Base-by-base conservation (phyloP, 1,284 basidiomycete genomes). In the Sporisorium exsertum region DNA sequence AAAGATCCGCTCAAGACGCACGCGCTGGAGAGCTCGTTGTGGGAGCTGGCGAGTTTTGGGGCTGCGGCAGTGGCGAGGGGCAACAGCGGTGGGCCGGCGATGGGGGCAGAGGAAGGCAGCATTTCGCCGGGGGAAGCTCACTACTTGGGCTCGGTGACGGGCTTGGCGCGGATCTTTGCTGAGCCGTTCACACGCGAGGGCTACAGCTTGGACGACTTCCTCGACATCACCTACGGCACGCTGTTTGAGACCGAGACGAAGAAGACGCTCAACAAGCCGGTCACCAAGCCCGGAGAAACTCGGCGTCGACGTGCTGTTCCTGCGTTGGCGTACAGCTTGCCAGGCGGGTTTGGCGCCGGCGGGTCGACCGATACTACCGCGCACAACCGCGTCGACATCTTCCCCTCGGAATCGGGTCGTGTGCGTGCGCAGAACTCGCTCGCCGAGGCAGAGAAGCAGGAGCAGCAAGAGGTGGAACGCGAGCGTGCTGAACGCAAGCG, bases 221-320 rank as follows among this genome's bases (percentile, higher is more conserved):
- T 98, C 81, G 97, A 99, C 87, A 94, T 98, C 85, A 94, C 94
- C 0, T 99, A 97, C 83, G 89, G 88, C 16, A 97, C 94, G 93
- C 88, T 98, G 35, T 93, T 97, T 77, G 93, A 95, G 56, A 93
- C 92, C 1, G 96, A 98, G 83, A 88, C 89, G 22, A 91, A 90
- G 66, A 88, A 94, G 54, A 92, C 90, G 72, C 91, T 97, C 24
- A 56, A 46, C 29, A 53, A 56, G 42, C 49, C 53, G 2, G 37
- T n/a, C 3, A 40, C 37, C 18, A 55, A 68, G 20, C 46, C 43
- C 2, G 50, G 27, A 13, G 49, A 56, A 20, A 27, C 47, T 8
- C 47, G 37, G 4, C 54, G 54, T 7, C 29, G 33, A 10, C 54
- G 63, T 2, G 18, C 24, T 2, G 22, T 32, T 10, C 74, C 74